Conservation (phyloP, 768 basidiomycete genomes). For the Russula earlei region DNA sequence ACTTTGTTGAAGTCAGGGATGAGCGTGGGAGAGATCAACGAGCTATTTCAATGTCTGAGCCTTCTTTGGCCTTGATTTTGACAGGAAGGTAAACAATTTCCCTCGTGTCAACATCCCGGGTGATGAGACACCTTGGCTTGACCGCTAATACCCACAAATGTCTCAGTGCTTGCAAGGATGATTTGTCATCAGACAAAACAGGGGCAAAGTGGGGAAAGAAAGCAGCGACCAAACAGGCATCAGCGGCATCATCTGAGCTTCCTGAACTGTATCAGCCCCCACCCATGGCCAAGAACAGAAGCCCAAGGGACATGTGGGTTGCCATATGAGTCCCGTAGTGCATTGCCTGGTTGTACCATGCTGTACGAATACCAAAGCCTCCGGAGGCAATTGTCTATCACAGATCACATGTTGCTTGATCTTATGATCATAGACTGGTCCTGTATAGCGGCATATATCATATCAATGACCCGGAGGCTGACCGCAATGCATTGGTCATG, state of each 20-base stretch:
- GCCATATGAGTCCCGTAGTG: constrained; percentile 87
- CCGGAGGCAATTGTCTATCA: constrained; percentile 74
- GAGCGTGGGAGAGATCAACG: constrained; percentile 85
- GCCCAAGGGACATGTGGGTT: constrained; percentile 81
- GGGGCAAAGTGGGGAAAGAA: constrained; percentile 88
- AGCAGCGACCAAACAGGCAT: constrained; percentile 80
- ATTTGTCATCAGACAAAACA: constrained; percentile 75
- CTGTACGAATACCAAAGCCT: constrained; percentile 86
- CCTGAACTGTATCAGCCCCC: constrained; percentile 88
- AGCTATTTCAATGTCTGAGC: constrained; percentile 49
- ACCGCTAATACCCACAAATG: constrained; percentile 95
- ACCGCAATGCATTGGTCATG: constrained; percentile 28
- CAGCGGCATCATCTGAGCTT: constrained; percentile 82
- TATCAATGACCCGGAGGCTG: constrained; percentile 8
- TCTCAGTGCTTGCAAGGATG: constrained; percentile 84
- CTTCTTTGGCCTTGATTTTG: constrained; percentile 73
- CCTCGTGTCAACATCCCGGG: constrained; percentile 83
- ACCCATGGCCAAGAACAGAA: constrained; percentile 91
- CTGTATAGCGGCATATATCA: constrained; percentile 34
- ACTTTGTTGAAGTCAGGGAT: constrained; percentile 83
- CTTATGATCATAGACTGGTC: constrained; percentile 73
- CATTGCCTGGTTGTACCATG: constrained; percentile 59
- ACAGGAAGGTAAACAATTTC: constrained; percentile 91
- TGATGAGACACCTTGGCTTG: constrained; percentile 87
- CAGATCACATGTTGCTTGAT: constrained; percentile 82